Conservation (phyloP, 176 grass and related monocot species). For the Oryza brachyantha region DNA sequence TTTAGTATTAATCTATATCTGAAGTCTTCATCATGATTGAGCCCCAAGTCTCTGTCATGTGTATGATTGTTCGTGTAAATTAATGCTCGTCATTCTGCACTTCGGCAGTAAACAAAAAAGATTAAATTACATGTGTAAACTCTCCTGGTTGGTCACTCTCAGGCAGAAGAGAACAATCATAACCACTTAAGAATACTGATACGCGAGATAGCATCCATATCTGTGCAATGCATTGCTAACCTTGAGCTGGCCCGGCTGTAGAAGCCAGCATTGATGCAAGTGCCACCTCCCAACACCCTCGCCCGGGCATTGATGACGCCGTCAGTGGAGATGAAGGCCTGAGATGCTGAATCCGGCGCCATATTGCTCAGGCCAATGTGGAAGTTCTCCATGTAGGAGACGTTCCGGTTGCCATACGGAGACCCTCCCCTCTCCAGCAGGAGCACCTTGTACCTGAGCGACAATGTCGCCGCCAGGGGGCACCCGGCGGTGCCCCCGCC, state of each 20-base stretch:
- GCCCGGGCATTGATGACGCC: slow-evolving; percentile 83
- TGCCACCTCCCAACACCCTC: slow-evolving; percentile 73
- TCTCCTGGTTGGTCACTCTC: neutral
- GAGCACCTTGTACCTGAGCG: slow-evolving; percentile 56
- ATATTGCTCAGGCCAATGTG: slow-evolving; percentile 61
- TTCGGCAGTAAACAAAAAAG: neutral
- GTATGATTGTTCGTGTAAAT: neutral
- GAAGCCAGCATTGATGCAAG: slow-evolving; percentile 92
- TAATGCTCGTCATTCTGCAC: neutral
- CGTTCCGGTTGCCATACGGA: slow-evolving; percentile 75
- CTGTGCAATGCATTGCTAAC: slow-evolving; percentile 26
- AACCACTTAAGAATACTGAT: neutral
- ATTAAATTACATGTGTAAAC: neutral
- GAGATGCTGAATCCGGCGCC: slow-evolving; percentile 56
- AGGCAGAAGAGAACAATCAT: neutral
- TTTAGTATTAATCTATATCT: neutral
- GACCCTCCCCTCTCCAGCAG: slow-evolving; percentile 69
- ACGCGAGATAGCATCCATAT: neutral
- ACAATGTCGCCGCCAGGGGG: slow-evolving; percentile 75
- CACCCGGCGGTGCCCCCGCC: slow-evolving; percentile 74
- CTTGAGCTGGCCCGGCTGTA: slow-evolving; percentile 76
- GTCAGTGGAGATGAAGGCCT: slow-evolving; percentile 77
- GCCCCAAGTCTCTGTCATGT: neutral
- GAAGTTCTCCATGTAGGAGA: slow-evolving; percentile 76
- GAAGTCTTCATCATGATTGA: neutral